Base-by-base conservation (phyloP, 73 alveolate species). In the Paramecium tetraurelia region DNA sequence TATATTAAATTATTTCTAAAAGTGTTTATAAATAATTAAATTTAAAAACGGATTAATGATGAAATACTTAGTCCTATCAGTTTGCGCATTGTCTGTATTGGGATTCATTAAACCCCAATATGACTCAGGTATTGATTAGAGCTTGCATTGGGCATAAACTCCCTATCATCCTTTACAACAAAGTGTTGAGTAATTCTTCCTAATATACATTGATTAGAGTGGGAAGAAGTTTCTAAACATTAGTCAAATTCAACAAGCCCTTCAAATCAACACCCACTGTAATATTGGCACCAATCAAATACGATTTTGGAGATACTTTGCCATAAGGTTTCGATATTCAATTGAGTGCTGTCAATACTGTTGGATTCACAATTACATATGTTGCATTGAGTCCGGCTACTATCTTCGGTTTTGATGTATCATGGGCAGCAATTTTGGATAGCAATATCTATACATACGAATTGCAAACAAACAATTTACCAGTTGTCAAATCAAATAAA, bases 341-440 rank as follows among this genome's bases (percentile, higher is more conserved):
- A 80, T 24, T 80, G 22, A 44, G 43, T 43, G n/a, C 70, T 24
- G 46, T 44, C 21, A 80, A 80, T 80, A 44, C 35, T 22, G 76
- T 46, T 43, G 90, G 90, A 20, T 80, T 80, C 18, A 80, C 90
- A 14, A 44, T 80, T 21, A 46, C 76, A 20, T 80, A 44, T 24
- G 43, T 43, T 44, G 90, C 90, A 41, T 24, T 48, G 8, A 22
- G 76, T 12, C 44, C 48, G 11, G 31, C 20, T 18, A 41, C 76
- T 16, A 48, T 80, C 48, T 80, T 80, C 46, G 90, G 90, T 31
- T 80, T 80, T 48, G 90, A 80, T 80, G 50, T 80, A 12, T 41
- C 90, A 44, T 80, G 90, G 90, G 90, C 63, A 4, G 90, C 90
- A 21, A 80, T 80, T 43, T 80, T 24, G 21, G 90, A 80, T 80